Evolutionary conservation across 495 filamentous ascomycete species (phyloP).

Genomic region (Choiromyces venosus): DNA sequence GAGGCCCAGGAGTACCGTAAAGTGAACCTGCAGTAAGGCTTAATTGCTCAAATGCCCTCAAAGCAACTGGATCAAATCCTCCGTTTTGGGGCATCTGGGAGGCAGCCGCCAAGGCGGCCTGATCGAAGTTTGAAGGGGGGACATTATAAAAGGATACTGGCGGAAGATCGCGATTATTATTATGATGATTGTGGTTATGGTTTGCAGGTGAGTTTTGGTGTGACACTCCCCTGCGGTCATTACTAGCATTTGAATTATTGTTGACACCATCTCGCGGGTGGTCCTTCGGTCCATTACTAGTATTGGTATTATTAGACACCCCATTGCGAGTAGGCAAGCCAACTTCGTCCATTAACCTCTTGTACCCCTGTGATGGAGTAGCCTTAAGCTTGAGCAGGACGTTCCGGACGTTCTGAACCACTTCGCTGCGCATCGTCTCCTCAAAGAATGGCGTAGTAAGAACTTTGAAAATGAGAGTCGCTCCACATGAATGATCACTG

Average conservation of each 20-base stretch:
- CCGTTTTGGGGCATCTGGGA: constrained; percentile 29
- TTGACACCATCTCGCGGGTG: constrained; percentile 27
- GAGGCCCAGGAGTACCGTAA: constrained; percentile 22
- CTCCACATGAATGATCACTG: constrained; percentile 83
- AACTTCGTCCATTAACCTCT: constrained; percentile 96
- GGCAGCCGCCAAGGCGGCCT: constrained; percentile 21
- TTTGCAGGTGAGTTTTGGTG: constrained; percentile 27
- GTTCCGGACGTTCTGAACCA: constrained; percentile 83
- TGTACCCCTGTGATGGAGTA: constrained; percentile 91
- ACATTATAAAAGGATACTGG: constrained; percentile 25
- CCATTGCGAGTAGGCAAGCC: constrained; percentile 61
- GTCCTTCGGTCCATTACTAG: constrained; percentile 28
- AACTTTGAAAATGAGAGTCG: constrained; percentile 96
- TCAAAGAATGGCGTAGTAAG: constrained; percentile 97
- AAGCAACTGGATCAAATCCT: constrained; percentile 32
- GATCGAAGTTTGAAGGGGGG: constrained; percentile 32
- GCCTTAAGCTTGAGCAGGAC: constrained; percentile 87
- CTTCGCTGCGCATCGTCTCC: constrained; percentile 77
- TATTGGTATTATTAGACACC: constrained; percentile 32
- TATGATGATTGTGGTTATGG: constrained; percentile 32
- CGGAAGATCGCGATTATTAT: constrained; percentile 25
- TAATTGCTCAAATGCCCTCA: constrained; percentile 39
- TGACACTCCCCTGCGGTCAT: constrained; percentile 20
- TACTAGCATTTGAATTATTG: constrained; percentile 25
- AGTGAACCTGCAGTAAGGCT: constrained; percentile 30